Evolutionary conservation across 306 rosid species (phyloP).

Genomic region (Sicyos edulis): DNA sequence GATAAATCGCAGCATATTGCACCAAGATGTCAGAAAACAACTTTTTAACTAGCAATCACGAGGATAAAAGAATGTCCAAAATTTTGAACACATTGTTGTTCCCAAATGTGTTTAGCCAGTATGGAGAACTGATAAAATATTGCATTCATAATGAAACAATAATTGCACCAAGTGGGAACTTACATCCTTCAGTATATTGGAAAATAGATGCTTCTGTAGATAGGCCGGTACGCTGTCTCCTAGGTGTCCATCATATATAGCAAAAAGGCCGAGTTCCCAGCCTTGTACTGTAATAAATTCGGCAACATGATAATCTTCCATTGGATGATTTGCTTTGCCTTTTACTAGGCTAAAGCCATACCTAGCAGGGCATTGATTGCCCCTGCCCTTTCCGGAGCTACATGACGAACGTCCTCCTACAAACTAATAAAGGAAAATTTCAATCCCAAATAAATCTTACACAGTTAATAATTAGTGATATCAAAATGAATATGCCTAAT

Average conservation of each 20-base stretch:
- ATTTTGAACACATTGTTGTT: not conserved
- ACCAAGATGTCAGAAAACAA: slow-evolving; percentile 7
- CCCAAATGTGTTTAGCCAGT: not conserved
- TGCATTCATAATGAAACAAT: slow-evolving; percentile 7
- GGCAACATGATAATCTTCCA: slow-evolving; percentile 86
- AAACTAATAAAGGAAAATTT: slow-evolving; percentile 35
- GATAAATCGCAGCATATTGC: slow-evolving; percentile 11
- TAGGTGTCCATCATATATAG: slow-evolving; percentile 79
- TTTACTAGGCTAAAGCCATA: slow-evolving; percentile 79
- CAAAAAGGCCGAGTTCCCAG: slow-evolving; percentile 72
- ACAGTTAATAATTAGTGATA: not conserved
- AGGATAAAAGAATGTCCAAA: not conserved
- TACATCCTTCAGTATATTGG: slow-evolving; percentile 76
- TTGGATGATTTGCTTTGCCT: slow-evolving; percentile 88
- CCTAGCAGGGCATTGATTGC: slow-evolving; percentile 51
- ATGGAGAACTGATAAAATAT: slow-evolving; percentile 4
- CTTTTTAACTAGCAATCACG: not conserved
- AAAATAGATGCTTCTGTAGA: slow-evolving; percentile 66
- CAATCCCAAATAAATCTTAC: not conserved
- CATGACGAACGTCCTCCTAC: slow-evolving; percentile 65
- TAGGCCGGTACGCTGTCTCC: slow-evolving; percentile 80
- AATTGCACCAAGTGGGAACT: slow-evolving; percentile 29
- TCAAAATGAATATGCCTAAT: not conserved
- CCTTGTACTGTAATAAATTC: slow-evolving; percentile 43
- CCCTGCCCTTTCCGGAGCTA: slow-evolving; percentile 76